Base-by-base conservation (phyloP, 768 basidiomycete genomes). In the Mycena vulgaris region DNA sequence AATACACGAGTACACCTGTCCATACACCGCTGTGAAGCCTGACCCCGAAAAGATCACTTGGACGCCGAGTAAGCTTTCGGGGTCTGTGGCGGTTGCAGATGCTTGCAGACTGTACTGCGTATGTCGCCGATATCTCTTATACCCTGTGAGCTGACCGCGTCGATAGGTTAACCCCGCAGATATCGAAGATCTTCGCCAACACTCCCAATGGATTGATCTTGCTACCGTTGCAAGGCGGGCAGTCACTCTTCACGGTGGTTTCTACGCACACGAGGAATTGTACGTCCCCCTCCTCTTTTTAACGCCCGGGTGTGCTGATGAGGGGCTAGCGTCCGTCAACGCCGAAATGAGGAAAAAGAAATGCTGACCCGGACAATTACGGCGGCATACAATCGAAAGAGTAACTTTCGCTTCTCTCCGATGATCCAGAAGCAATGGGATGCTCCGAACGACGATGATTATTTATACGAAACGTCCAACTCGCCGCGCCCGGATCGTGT, bases 81-180 rank as follows among this genome's bases (percentile, higher is more conserved):
- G 66, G 17, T 25, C 66, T 17, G 66, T 67, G 6, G 42, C 57
- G 47, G 58, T 67, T 14, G 19, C 33, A 10, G 66, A 67, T 23
- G 66, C 66, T n/a, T 67, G 66, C 49, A 60, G 66, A 45, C 39
- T 67, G 35, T 67, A 67, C 27, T 51, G 49, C 19, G 66, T 67
- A 14, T 14, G 27, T 27, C 3, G 9, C 31, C 1, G 14, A 6
- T 48, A 3, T 13, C 27, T 25, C n/a, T 14, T 6, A 13, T 14
- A 47, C n/a, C n/a, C n/a, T n/a, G n/a, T 5, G 21, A 10, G 6
- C 45, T 47, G 3, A 47, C 39, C 16, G 17, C 39, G 16, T 40
- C 39, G 39, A 14, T 40, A 40, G 39, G 16, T 40, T 19, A 17
- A 11, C 7, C 39, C 39, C 7, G 39, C 7, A 40, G 49, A 60